A percentile compares a stretch with the other conserved stretches of the same genome.
Conservation (phyloP, 1,284 basidiomycete species). For the Xerocomus nothofagi region DNA sequence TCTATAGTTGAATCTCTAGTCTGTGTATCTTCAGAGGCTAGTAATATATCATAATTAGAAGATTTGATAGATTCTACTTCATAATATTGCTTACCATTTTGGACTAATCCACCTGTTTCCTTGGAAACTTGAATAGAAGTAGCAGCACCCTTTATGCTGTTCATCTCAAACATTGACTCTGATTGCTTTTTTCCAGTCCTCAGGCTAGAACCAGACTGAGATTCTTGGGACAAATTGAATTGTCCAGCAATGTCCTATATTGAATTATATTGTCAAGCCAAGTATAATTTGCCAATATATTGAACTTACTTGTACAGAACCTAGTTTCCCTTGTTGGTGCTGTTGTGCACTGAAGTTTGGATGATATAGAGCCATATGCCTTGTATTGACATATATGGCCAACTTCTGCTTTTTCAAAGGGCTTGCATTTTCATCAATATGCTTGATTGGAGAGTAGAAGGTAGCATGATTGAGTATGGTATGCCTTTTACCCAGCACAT, state of each 20-base stretch:
- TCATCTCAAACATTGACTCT: not conserved
- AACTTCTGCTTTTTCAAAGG: conserved; percentile 6
- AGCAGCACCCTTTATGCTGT: not conserved
- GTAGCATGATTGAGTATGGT: not conserved
- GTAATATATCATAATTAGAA: not conserved
- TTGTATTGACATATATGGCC: conserved; percentile 21
- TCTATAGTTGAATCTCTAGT: not conserved
- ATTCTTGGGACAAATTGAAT: not conserved
- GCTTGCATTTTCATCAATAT: not conserved
- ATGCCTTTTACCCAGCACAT: conserved; percentile 11
- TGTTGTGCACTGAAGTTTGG: not conserved
- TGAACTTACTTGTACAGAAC: conserved; percentile 8
- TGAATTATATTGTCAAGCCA: not conserved
- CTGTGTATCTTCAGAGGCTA: not conserved
- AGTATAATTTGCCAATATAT: rapidly evolving
- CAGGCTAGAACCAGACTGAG: not conserved
- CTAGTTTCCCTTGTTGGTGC: not conserved
- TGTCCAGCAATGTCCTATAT: not conserved
- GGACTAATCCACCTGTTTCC: not conserved
- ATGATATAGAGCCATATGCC: conserved; percentile 9
- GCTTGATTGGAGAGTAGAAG: not conserved
- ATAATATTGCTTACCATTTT: not conserved
- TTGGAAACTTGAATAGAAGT: too few species aligned
- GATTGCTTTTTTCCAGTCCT: not conserved
- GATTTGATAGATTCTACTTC: not conserved